Conservation (phyloP, 225 moss, liverwort and hornwort genomes). For the Rhytidiadelphus loreus region DNA sequence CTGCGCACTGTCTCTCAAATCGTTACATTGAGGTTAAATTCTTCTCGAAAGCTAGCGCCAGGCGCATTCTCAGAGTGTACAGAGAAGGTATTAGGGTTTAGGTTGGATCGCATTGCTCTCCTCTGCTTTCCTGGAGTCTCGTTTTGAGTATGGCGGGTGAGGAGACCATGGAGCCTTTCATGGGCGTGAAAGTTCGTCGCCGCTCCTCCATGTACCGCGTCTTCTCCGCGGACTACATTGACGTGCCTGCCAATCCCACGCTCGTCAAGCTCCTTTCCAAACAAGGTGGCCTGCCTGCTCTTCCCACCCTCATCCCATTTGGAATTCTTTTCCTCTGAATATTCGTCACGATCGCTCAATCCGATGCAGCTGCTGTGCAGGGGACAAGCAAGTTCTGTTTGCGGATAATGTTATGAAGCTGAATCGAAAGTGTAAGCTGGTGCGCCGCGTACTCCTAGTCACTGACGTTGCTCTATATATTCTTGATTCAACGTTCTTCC, state of each 20-base stretch:
- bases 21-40: too few relatives aligned
- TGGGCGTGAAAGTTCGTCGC: constrained; percentile 64
- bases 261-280: constrained; percentile 72
- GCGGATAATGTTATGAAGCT: constrained; percentile 83
- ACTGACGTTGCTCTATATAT: constrained; percentile 76
- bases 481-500: constrained; percentile 62
- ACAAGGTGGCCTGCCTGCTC: constrained; percentile 38
- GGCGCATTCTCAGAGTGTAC: neutral
- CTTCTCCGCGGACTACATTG: constrained; percentile 78
- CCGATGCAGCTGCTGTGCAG: constrained; percentile 17
- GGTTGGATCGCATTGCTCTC: neutral
- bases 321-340: neutral
- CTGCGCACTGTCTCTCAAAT: neutral
- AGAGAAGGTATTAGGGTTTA: neutral
- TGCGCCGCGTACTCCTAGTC: constrained; percentile 57
- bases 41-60: neutral
- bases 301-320: neutral
- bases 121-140: neutral
- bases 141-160: neutral
- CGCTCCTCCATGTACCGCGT: constrained; percentile 62
- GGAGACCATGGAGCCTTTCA: constrained; percentile 46
- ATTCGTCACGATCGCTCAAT: neutral
- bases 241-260: constrained; percentile 62
- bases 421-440: constrained; percentile 61
- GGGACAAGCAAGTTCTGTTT: constrained; percentile 73